Conservation (phyloP, 2,329 filamentous ascomycete genomes). For the Basipetospora chlamydospora region DNA sequence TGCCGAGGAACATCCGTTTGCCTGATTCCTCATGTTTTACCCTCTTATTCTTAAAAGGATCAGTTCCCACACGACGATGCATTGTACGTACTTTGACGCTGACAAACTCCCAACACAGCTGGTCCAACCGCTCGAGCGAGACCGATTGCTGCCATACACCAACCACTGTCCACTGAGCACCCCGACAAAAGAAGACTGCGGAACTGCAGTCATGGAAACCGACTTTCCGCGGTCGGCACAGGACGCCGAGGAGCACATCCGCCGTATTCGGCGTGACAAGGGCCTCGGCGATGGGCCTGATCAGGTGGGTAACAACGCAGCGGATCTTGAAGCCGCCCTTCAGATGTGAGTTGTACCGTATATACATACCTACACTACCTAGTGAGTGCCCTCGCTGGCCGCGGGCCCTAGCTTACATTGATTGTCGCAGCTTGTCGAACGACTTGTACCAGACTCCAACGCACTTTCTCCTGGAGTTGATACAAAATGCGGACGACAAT, state of each 20-base stretch:
- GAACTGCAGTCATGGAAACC: slow-evolving; percentile 3
- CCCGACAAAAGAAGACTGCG: too few species aligned
- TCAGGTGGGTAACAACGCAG: slow-evolving; percentile 5
- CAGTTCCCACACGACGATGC: too few species aligned
- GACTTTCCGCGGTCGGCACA: slow-evolving; percentile 5
- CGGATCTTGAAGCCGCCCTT: slow-evolving; percentile 6
- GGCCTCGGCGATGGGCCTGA: slow-evolving; percentile 6
- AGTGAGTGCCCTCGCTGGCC: background rate
- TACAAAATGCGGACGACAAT: slow-evolving; percentile 28
- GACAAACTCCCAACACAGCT: too few species aligned
- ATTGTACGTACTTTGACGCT: too few species aligned
- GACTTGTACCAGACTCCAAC: slow-evolving; percentile 19
- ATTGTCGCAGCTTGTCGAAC: slow-evolving; percentile 9
- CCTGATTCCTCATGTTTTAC: too few species aligned
- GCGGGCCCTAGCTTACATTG: background rate
- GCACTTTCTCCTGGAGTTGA: slow-evolving; percentile 23
- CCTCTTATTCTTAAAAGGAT: too few species aligned
- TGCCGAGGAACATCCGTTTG: too few species aligned
- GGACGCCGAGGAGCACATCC: slow-evolving; percentile 7
- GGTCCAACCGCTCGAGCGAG: background rate
- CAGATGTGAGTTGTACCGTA: slow-evolving; percentile 2
- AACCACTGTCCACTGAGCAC: too few species aligned
- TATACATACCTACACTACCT: too few species aligned
- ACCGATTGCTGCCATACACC: background rate
- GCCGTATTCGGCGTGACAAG: slow-evolving; percentile 6